Conservation (phyloP, 192 early-diverging fungal genomes). For the Coemansia sp. region DNA sequence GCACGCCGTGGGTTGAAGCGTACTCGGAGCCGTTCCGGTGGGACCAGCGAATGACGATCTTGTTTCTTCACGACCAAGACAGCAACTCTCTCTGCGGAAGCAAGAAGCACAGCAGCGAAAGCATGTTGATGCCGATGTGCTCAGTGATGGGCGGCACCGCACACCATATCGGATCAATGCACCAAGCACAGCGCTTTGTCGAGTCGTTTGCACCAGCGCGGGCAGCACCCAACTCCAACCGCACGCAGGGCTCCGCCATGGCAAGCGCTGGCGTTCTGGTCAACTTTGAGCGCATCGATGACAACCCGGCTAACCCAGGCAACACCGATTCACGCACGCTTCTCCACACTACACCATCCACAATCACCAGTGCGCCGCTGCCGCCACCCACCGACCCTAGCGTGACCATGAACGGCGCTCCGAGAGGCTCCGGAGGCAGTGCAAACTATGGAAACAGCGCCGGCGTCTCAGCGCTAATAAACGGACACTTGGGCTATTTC, state of each 20-base stretch:
- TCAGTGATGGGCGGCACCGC: conserved; percentile 67
- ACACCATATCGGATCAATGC: conserved; percentile 55
- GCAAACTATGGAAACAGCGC: conserved; percentile 36
- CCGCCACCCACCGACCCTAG: conserved; percentile 33
- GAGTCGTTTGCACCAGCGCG: conserved; percentile 54
- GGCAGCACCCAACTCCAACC: conserved; percentile 12
- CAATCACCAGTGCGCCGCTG: conserved; percentile 34
- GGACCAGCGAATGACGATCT: conserved; percentile 73
- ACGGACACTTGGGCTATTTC: conserved; percentile 58
- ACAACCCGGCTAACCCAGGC: conserved; percentile 39
- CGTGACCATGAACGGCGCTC: conserved; percentile 18
- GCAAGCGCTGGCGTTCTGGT: conserved; percentile 58
- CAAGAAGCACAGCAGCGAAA: conserved; percentile 52
- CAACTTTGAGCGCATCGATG: conserved; percentile 63
- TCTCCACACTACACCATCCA: conserved; percentile 37
- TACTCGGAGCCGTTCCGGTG: conserved; percentile 82
- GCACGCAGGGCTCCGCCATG: conserved; percentile 26
- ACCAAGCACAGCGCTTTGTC: conserved; percentile 64
- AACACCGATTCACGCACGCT: conserved; percentile 45
- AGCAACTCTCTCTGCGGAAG: conserved; percentile 32
- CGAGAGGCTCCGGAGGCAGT: background rate
- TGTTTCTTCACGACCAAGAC: conserved; percentile 59
- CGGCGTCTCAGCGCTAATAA: conserved; percentile 38
- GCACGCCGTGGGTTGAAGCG: conserved; percentile 62
- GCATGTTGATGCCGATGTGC: conserved; percentile 65